Percentiles rank a stretch among this genome's conserved stretches.
Evolutionary conservation across 1,139 yeast species (phyloP).

Genomic region (Geotrichum klebahnii): DNA sequence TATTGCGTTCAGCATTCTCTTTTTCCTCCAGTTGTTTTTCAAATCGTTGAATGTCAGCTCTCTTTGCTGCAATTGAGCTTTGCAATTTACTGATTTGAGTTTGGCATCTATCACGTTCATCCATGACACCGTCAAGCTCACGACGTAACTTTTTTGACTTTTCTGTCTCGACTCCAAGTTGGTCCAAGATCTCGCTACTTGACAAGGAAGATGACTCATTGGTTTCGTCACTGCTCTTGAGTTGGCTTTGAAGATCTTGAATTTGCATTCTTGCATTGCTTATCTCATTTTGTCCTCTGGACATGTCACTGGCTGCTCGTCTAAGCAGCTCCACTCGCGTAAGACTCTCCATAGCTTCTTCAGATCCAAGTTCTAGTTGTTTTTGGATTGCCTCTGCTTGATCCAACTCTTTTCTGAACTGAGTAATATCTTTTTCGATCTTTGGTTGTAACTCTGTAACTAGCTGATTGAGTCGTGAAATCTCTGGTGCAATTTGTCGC

Average conservation of each 20-base stretch:
- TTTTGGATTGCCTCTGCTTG: constrained; percentile 23
- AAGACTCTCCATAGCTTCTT: constrained; percentile 22
- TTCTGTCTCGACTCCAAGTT: constrained; percentile 45
- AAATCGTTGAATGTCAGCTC: constrained; percentile 49
- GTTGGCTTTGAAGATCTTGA: constrained; percentile 38
- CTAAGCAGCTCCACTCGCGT: constrained; percentile 39
- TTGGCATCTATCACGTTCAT: constrained; percentile 49
- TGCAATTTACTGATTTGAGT: constrained; percentile 52
- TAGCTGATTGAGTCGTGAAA: constrained; percentile 14
- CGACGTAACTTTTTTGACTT: constrained; percentile 48
- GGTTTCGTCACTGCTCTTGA: constrained; percentile 24
- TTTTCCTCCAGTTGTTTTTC: constrained; percentile 28
- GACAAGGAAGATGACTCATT: constrained; percentile 30
- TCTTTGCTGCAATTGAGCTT: constrained; percentile 53
- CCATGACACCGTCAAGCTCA: constrained; percentile 45
- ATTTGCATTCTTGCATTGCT: constrained; percentile 26
- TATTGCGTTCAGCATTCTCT: constrained; percentile 32
- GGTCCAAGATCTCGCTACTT: constrained; percentile 51
- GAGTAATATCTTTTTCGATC: constrained; percentile 25
- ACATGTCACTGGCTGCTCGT: constrained; percentile 35
- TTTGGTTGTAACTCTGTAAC: constrained; percentile 23
- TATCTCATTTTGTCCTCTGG: constrained; percentile 29
- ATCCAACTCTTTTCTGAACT: constrained; percentile 26
- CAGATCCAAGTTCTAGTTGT: constrained; percentile 3
- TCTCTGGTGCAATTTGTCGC: constrained; percentile 13